Base-by-base conservation (phyloP, 495 filamentous ascomycete species). In the Aspergillus egyptiacus region DNA sequence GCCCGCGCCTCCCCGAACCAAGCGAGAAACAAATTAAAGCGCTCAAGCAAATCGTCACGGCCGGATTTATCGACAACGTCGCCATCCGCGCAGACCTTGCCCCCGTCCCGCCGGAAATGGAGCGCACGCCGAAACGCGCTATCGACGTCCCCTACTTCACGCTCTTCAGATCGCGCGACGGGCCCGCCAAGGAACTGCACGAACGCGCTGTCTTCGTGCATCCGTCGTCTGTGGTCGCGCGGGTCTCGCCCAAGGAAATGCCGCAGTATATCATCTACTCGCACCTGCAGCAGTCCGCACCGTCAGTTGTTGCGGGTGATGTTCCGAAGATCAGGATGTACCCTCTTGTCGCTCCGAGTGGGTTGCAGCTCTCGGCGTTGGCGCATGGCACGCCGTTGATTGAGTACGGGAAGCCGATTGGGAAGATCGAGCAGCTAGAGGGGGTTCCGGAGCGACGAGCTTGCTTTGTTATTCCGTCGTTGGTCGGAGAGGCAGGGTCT, bases 31-130 rank as follows among this genome's bases (percentile, higher is more conserved):
- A 94, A 54, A 63, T 91, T 24, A 84, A 86, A 53, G 82, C 87
- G 0, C 75, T 99, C 7, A 90, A 91, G 58, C 89, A 96, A 61
- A 91, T 97, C 60, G 79, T 88, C 39, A 87, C 91, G 0, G 86
- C 90, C 0, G 94, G 90, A 2, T 99, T 96, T 71, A 83, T 99
- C 54, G 94, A 97, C 69, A 85, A 96, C 49, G 77, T 99, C 40
- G 94, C 94, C 42, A 91, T 97, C 59, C 88, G 93, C 50, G 89
- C 89, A 2, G 91, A 97, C 62, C 73, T 91, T 8, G 73, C 86
- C 0, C 86, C 89, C 3, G 74, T 74, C 14, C 86, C 89, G 1
- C 86, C 86, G 2, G 83, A 85, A 46, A 73, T 80, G 48, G 62
- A 72, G 4, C 75, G 87, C 15, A 87, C 86, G 28, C 87, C 89